phyloP scores from a whole-genome alignment of 257 asterid genomes.

The Jacaranda copaia region DNA sequence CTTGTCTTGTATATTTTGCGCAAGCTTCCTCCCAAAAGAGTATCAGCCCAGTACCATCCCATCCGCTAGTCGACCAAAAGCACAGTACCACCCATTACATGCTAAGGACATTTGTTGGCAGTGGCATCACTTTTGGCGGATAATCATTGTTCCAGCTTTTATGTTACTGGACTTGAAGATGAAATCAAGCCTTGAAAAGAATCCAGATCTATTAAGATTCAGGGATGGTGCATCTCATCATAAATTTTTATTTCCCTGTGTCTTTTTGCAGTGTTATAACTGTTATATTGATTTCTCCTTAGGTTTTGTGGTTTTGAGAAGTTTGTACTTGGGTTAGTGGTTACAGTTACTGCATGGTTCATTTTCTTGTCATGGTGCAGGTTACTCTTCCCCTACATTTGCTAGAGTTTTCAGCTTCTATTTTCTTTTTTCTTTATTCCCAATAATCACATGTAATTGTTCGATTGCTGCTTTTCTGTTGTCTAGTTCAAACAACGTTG shows the following conservation, averaged over 20 bases:
- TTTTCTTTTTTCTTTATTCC: not conserved
- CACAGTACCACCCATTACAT: not conserved
- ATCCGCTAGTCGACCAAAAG: constrained; percentile 46
- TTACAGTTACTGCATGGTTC: not conserved
- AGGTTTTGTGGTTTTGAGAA: constrained; percentile 28
- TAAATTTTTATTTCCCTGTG: constrained; percentile 25
- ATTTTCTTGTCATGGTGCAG: not conserved
- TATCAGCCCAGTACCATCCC: constrained; percentile 71
- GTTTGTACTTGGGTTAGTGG: not conserved
- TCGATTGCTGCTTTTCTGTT: not conserved
- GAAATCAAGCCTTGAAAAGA: constrained; percentile 31
- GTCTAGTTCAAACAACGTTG: not conserved
- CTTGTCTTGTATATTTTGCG: constrained; percentile 77
- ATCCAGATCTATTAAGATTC: constrained; percentile 32
- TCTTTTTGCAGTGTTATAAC: not conserved
- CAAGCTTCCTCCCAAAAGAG: constrained; percentile 72
- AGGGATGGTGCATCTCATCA: constrained; percentile 21
- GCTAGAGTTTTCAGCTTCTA: not conserved
- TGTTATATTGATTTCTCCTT: constrained; percentile 21
- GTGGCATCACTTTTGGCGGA: constrained; percentile 22
- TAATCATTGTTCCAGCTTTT: constrained; percentile 14
- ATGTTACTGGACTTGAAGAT: constrained; percentile 1
- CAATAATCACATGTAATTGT: not conserved
- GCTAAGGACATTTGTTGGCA: constrained; percentile 8
- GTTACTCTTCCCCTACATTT: not conserved